Percentiles rank a stretch among this genome's conserved stretches.
Evolutionary conservation across 2,329 filamentous ascomycete species (phyloP).

Genomic region (Ceratocystis papillata): DNA sequence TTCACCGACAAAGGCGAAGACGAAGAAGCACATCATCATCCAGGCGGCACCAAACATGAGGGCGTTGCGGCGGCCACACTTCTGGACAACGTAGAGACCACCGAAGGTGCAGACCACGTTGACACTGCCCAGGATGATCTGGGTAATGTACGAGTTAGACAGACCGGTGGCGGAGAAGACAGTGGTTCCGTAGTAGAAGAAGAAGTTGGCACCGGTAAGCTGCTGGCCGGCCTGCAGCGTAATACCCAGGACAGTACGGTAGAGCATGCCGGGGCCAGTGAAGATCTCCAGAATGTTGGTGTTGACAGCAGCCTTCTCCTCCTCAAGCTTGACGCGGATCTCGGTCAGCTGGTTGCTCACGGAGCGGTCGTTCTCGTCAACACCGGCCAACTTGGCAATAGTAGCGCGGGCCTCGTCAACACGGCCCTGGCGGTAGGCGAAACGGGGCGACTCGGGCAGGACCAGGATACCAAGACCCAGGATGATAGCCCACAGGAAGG

Average conservation of each 20-base stretch:
- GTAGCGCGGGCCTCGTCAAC: conserved; percentile 39
- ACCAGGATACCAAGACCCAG: conserved; percentile 42
- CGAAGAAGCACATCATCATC: conserved; percentile 45
- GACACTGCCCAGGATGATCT: conserved; percentile 56
- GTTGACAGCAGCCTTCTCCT: conserved; percentile 40
- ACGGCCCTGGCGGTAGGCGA: conserved; percentile 38
- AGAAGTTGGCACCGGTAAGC: conserved; percentile 57
- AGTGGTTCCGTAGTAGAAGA: conserved; percentile 56
- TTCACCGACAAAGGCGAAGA: conserved; percentile 42
- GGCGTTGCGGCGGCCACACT: conserved; percentile 51
- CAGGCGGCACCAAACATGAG: conserved; percentile 53
- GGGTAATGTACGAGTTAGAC: conserved; percentile 53
- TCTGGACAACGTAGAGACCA: conserved; percentile 55
- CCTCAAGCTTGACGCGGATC: conserved; percentile 41
- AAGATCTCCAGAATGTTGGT: conserved; percentile 51
- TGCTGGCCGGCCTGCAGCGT: conserved; percentile 55
- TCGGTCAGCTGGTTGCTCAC: conserved; percentile 42
- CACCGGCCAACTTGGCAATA: conserved; percentile 39
- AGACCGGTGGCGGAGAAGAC: conserved; percentile 58
- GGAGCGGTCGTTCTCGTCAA: conserved; percentile 32
- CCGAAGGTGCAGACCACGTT: conserved; percentile 57
- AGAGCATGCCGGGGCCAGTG: conserved; percentile 54
- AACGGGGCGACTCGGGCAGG: conserved; percentile 47
- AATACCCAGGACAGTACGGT: conserved; percentile 53
- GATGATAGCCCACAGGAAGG: conserved; percentile 44